These are phyloP conservation scores for Silene conica DNA, from an alignment of 148 eudicot species.

Conservation along the genomic window DNA sequence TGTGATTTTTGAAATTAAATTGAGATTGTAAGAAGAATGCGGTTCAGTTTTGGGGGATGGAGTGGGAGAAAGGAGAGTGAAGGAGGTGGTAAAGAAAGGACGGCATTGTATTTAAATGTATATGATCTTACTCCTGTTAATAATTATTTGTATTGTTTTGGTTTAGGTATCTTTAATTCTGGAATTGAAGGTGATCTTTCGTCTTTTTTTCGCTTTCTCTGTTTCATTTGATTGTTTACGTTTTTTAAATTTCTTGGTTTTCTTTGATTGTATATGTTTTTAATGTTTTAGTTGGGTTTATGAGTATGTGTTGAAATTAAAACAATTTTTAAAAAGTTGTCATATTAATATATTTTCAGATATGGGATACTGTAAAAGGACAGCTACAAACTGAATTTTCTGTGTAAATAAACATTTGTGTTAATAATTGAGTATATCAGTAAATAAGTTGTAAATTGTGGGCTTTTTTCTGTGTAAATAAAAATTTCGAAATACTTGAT, in stretches of 20 bases:
- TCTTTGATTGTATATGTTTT: background rate
- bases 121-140: conserved; percentile 72
- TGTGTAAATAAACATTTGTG: too few relatives aligned
- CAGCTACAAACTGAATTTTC: too few relatives aligned
- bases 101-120: conserved; percentile 51
- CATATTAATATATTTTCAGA: too few relatives aligned
- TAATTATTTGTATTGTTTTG: conserved; percentile 63
- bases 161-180: conserved; percentile 62
- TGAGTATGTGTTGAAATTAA: too few relatives aligned
- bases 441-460: too few relatives aligned
- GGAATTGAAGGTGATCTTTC: conserved; percentile 60
- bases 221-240: background rate
- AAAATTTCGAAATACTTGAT: too few relatives aligned
- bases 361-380: too few relatives aligned
- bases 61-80: conserved; percentile 35
- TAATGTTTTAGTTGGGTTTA: too few relatives aligned
- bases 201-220: background rate
- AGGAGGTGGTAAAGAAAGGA: conserved; percentile 32
- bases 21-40: conserved; percentile 28
- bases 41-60: conserved; percentile 35
- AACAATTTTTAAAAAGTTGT: too few relatives aligned
- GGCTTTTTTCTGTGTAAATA: too few relatives aligned
- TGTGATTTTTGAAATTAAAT: background rate
- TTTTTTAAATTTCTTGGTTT: background rate
- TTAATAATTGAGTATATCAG: too few relatives aligned